Percentiles rank a stretch among this genome's conserved stretches.
phyloP scores from a whole-genome alignment of 2,329 filamentous ascomycete genomes.

The Colletotrichum sp. region DNA sequence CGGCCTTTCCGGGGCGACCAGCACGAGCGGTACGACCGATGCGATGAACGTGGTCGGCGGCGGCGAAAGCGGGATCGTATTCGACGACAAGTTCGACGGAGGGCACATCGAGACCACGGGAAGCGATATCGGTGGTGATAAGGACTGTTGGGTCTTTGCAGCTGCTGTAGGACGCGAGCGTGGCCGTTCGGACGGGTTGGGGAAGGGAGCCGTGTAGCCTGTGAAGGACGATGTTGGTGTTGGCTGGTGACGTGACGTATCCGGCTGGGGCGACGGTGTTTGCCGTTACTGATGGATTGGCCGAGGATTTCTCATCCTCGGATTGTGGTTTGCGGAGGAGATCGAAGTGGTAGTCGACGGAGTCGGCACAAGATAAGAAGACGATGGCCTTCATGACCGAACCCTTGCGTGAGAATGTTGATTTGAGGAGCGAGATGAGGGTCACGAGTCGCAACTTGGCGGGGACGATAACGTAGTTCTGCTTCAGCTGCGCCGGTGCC shows the following conservation, averaged over 20 bases:
- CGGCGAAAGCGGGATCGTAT: slow-evolving; percentile 93
- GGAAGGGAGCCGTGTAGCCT: slow-evolving; percentile 91
- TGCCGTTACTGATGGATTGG: slow-evolving; percentile 36
- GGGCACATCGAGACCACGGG: slow-evolving; percentile 92
- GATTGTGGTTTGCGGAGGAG: slow-evolving; percentile 61
- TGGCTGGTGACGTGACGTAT: slow-evolving; percentile 76
- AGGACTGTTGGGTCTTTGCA: slow-evolving; percentile 80
- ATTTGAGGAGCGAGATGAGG: slow-evolving; percentile 81
- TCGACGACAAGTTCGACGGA: slow-evolving; percentile 95
- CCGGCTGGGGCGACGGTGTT: slow-evolving; percentile 73
- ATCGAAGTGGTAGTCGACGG: slow-evolving; percentile 95
- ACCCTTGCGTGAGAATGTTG: slow-evolving; percentile 85
- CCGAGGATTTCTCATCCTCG: slow-evolving; percentile 20
- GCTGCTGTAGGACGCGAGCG: slow-evolving; percentile 79
- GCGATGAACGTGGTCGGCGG: slow-evolving; percentile 92
- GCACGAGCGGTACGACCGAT: slow-evolving; percentile 95
- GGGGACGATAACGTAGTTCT: slow-evolving; percentile 86
- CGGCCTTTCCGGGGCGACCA: slow-evolving; percentile 83
- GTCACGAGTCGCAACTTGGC: slow-evolving; percentile 92
- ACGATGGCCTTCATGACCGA: slow-evolving; percentile 97
- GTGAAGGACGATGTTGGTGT: slow-evolving; percentile 76
- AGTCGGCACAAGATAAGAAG: slow-evolving; percentile 96
- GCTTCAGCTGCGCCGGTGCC: slow-evolving; percentile 91
- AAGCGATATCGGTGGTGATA: slow-evolving; percentile 94
- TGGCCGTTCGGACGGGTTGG: slow-evolving; percentile 86